Base-by-base conservation (phyloP, 2,329 filamentous ascomycete species). In the Phialophora macrospora region DNA sequence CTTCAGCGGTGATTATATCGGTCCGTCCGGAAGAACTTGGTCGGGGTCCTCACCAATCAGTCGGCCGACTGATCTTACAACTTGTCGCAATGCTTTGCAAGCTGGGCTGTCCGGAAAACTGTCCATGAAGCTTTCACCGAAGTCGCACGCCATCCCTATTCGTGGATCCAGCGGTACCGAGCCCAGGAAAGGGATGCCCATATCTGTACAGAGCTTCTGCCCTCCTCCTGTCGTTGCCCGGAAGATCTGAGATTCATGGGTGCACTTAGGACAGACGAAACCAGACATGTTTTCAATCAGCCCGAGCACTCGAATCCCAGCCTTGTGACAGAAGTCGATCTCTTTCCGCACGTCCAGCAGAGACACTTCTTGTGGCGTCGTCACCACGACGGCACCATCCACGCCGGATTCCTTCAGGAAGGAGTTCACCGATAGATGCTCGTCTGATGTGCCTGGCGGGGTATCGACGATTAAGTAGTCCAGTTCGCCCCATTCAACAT, bases 211-310 rank as follows among this genome's bases (percentile, higher is more conserved):
- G 70, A 99, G 78, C 49, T 86, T 87, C 63, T 84, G 84, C 1
- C 91, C 95, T 22, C 96, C 95, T 8, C 95, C 95, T 0, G 95
- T 99, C 9, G 91, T 96, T 11, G 95, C 88, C 72, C 88, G 85
- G 81, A 99, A 99, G 57, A 99, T 97, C 76, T 96, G 87, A 73
- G 83, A 85, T 73, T 87, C 83, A 62, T 93, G 88, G 62, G 87
- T 91, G 79, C 95, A 99, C 63, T 91, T 94, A 9, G 93, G 93
- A 75, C 95, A 99, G 60, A 99, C 93, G 73, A 98, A 99, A 3
- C 93, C 92, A 65, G 89, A 92, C 95, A 99, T 99, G 75, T 99
- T 99, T 82, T 99, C 95, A 17, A 97, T 95, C 48, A 99, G 82
- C 0, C 95, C 95, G 3, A 99, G 78, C 6, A 99, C 87, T 55